phyloP scores from a whole-genome alignment of 2,329 filamentous ascomycete species.

The Neofusicoccum kwambonambiense region DNA sequence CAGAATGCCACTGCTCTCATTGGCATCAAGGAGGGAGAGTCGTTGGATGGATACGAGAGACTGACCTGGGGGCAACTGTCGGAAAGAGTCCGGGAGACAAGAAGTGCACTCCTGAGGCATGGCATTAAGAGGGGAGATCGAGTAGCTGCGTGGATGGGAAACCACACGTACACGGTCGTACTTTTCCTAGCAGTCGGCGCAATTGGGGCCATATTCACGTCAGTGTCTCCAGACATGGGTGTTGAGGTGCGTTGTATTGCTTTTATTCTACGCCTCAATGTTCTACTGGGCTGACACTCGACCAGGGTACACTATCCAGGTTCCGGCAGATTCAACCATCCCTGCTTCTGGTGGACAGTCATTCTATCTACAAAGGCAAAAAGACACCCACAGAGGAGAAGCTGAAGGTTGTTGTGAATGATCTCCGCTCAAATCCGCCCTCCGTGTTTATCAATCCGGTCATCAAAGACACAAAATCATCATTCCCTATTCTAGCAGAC shows the following conservation, averaged over 20 bases:
- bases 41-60: constrained; percentile 33
- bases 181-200: constrained; percentile 43
- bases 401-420: constrained; percentile 31
- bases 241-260: constrained; percentile 21
- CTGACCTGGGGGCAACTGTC: constrained; percentile 42
- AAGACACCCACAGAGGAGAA: constrained; percentile 33
- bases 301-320: constrained; percentile 37
- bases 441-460: constrained; percentile 28
- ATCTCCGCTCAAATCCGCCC: constrained; percentile 26
- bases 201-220: constrained; percentile 46
- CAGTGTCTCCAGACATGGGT: constrained; percentile 46
- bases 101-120: constrained; percentile 38
- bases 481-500: constrained; percentile 28
- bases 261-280: no score
- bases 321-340: constrained; percentile 42
- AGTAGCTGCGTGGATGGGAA: constrained; percentile 43
- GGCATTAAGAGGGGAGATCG: constrained; percentile 41
- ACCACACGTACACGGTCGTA: constrained; percentile 43
- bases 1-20: constrained; percentile 37
- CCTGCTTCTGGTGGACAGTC: constrained; percentile 42
- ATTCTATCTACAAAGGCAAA: constrained; percentile 42
- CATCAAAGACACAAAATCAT: constrained; percentile 12
- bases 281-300: background rate
- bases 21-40: constrained; percentile 39
- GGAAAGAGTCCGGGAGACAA: constrained; percentile 39